These are phyloP conservation scores for Rhodotorula taiwanensis DNA, from an alignment of 768 basidiomycete genomes.

Conservation along the genomic window DNA sequence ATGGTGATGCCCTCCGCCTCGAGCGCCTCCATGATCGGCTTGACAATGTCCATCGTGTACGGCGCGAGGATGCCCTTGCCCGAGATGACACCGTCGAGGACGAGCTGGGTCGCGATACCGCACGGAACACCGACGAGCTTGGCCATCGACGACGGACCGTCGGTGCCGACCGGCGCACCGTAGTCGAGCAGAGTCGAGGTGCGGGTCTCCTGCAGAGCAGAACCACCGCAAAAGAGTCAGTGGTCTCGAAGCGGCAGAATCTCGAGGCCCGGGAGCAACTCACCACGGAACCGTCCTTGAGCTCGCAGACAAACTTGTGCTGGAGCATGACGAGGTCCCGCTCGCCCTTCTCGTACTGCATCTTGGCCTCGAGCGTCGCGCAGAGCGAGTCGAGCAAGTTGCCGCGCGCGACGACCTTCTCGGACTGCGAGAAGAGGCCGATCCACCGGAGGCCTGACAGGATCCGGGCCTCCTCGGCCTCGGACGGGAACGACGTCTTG, in stretches of 20 bases:
- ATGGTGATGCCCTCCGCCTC: slow-evolving; percentile 44
- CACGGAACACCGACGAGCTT: slow-evolving; percentile 86
- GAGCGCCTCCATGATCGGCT: slow-evolving; percentile 39
- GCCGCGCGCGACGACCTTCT: slow-evolving; percentile 50
- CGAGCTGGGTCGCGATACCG: slow-evolving; percentile 84
- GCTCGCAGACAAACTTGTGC: slow-evolving; percentile 92
- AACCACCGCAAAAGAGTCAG: neutral
- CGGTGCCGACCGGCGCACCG: slow-evolving; percentile 48
- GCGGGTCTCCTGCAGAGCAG: slow-evolving; percentile 57
- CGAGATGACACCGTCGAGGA: slow-evolving; percentile 76
- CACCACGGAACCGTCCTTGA: slow-evolving; percentile 70
- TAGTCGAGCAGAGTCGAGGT: slow-evolving; percentile 89
- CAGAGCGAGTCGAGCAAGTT: slow-evolving; percentile 93
- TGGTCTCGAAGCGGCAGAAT: neutral
- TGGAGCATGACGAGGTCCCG: slow-evolving; percentile 96
- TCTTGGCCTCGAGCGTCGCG: slow-evolving; percentile 76
- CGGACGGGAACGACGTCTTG: slow-evolving; percentile 64
- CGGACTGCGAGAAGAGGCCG: slow-evolving; percentile 69
- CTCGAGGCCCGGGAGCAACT: slow-evolving; percentile 34
- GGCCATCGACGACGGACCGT: slow-evolving; percentile 60
- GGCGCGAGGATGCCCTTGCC: slow-evolving; percentile 76
- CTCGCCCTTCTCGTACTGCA: slow-evolving; percentile 84
- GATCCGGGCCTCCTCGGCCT: slow-evolving; percentile 64
- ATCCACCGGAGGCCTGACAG: slow-evolving; percentile 87
- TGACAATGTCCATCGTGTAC: slow-evolving; percentile 51